Base-by-base conservation (phyloP, 768 basidiomycete species). In the Gloeopeniophorella convolvens region DNA sequence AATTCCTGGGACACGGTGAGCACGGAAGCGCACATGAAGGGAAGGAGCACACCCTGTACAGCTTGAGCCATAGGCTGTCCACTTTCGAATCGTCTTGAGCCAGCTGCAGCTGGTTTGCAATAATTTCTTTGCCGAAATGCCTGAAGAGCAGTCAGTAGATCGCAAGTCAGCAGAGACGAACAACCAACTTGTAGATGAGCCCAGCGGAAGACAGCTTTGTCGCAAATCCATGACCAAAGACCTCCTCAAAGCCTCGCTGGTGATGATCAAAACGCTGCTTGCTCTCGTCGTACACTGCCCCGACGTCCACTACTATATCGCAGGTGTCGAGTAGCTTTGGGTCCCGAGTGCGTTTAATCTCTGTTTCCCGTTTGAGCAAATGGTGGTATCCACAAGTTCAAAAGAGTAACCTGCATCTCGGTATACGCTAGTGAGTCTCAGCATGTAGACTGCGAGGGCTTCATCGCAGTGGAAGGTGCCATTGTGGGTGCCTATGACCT, bases 401-500 rank as follows among this genome's bases (percentile, higher is more conserved):
- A 13, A 48, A 42, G 33, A 58, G 71, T 48, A 56, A 88, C 91
- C 80, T 60, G 92, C 84, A 63, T 81, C 76, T 32, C 75, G 78
- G 68, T 88, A 99, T 8, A 77, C 69, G 15, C 76, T 67, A 2
- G 92, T 94, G 59, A 80, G 80, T 42, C 82, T 82, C 26, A 99
- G 74, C 56, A 99, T 75, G 66, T 85, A 93, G 15, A 95, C 88
- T 0, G 95, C 96, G 27, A 98, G 77, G 0, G 93, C 92, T 70
- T 99, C 95, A 60, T 99, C 95, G 66, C 91, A 94, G 61, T 99
- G 94, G 65, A 97, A 97, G 0, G 91, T 91, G 15, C 94, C 94
- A 51, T 86, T 90, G 67, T 97, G 93, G 1, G 94, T 96, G 28
- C 93, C 93, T 61, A 97, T 95, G 33, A 81, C 68, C 88, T 91